Percentiles rank a stretch among this genome's conserved stretches.
phyloP scores from a whole-genome alignment of 108 stramenopile species.

The Pelagomonas calceolata region DNA sequence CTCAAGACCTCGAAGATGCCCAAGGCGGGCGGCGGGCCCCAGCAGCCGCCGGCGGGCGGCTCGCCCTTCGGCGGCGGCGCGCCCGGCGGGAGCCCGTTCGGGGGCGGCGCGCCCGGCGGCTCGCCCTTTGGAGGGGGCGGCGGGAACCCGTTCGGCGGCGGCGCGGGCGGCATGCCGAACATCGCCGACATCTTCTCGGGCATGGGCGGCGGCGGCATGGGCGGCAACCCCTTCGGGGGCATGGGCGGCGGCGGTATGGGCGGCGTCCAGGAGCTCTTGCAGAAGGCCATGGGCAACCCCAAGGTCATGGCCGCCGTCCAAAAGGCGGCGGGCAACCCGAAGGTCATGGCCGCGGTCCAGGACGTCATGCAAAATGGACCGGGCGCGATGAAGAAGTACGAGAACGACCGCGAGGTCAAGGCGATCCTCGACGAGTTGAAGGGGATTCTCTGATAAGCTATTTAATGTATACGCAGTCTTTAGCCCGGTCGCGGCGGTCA shows the following conservation, averaged over 20 bases:
- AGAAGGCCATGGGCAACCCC: conserved; percentile 7
- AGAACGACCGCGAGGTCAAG: conserved; percentile 16
- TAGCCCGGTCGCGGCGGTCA: too few relatives aligned
- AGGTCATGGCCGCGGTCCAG: conserved; percentile 26
- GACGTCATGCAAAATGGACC: conserved; percentile 20
- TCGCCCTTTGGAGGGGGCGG: conserved; percentile 6
- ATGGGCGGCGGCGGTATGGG: not conserved
- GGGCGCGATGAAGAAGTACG: conserved; percentile 17
- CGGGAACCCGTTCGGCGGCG: conserved; percentile 6
- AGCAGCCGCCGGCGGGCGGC: too few relatives aligned
- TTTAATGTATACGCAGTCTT: too few relatives aligned
- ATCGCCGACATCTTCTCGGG: not conserved
- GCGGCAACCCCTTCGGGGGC: not conserved
- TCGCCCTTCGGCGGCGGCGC: too few relatives aligned
- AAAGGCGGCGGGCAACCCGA: conserved; percentile 16
- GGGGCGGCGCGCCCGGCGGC: not conserved
- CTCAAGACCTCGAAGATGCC: not conserved
- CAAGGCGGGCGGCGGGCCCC: too few relatives aligned
- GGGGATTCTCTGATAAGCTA: conserved; percentile 2
- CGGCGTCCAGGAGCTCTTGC: not conserved
- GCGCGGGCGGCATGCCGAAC: not conserved
- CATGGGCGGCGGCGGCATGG: not conserved
- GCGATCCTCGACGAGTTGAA: conserved; percentile 20
- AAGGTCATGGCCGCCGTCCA: conserved; percentile 24
- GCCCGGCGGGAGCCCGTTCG: too few relatives aligned